Percentiles rank a stretch among this genome's conserved stretches.
Conservation (phyloP, 495 filamentous ascomycete species). For the Xylaria scruposa region DNA sequence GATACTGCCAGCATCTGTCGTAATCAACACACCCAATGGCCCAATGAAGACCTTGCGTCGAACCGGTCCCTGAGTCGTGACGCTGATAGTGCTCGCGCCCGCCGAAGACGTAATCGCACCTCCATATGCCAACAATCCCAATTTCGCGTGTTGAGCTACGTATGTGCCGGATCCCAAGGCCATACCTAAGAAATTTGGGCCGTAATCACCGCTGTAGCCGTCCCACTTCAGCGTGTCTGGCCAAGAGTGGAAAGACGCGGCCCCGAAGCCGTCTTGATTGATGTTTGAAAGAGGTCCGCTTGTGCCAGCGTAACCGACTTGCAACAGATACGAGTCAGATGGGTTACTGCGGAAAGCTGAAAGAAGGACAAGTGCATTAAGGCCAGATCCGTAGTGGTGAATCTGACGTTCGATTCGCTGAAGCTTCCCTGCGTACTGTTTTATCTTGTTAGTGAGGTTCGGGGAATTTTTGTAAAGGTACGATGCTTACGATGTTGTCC, state of each 20-base stretch:
- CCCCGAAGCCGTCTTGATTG: constrained; percentile 55
- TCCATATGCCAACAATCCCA: constrained; percentile 49
- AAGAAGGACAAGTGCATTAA: constrained; percentile 59
- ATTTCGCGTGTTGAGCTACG: constrained; percentile 45
- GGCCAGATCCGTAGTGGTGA: constrained; percentile 62
- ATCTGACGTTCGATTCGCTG: constrained; percentile 59
- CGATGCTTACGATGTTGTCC: constrained; percentile 51
- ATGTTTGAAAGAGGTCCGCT: constrained; percentile 59
- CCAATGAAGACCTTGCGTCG: constrained; percentile 52
- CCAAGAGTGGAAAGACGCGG: constrained; percentile 58
- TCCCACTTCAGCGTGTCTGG: constrained; percentile 60
- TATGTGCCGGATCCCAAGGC: constrained; percentile 53
- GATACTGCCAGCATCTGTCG: constrained; percentile 50
- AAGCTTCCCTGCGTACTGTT: constrained; percentile 53
- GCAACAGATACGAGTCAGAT: constrained; percentile 49
- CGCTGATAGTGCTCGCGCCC: constrained; percentile 25
- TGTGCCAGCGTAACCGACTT: constrained; percentile 56
- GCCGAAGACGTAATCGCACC: constrained; percentile 35
- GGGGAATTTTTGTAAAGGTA: background rate
- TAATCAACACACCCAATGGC: constrained; percentile 48
- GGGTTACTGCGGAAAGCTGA: constrained; percentile 49
- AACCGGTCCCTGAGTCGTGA: constrained; percentile 50
- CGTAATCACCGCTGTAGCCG: constrained; percentile 60
- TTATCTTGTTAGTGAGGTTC: background rate
- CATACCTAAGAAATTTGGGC: constrained; percentile 55